These are phyloP conservation scores for Albophoma yamanashiensis DNA, from an alignment of 2,329 filamentous ascomycete genomes.

Conservation along the genomic window DNA sequence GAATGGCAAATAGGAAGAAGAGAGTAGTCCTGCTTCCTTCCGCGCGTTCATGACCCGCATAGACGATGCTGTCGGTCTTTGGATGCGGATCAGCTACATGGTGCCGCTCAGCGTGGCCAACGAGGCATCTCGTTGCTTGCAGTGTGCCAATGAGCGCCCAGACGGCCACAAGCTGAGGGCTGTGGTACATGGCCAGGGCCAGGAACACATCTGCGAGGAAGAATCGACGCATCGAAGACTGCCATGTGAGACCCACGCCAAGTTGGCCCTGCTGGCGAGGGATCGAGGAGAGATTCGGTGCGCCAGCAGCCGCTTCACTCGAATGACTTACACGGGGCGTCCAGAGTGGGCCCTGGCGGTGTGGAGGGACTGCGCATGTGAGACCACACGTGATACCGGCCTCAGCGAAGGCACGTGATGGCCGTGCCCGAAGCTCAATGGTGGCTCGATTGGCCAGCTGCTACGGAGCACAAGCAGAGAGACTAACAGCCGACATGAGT, in stretches of 20 bases:
- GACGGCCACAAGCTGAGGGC: background rate
- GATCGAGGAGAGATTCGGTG: background rate
- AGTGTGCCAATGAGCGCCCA: background rate
- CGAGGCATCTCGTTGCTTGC: background rate
- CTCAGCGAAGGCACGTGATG: background rate
- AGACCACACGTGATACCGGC: background rate
- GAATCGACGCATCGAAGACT: background rate
- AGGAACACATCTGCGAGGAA: background rate
- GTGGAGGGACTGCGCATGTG: background rate
- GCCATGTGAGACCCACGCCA: background rate
- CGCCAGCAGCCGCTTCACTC: background rate
- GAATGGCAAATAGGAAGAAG: background rate
- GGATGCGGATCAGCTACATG: background rate
- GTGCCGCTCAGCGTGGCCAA: background rate
- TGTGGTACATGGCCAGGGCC: background rate
- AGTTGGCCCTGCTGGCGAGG: background rate
- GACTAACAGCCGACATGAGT: background rate
- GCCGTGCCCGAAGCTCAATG: no score
- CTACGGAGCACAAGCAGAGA: background rate
- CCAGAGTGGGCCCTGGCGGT: background rate
- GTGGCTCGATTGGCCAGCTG: background rate
- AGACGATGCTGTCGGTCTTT: background rate
- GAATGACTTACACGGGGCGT: background rate
- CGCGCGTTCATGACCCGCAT: background rate
- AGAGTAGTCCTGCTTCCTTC: no score